Base-by-base conservation (phyloP, 177 flowering plant genomes). In the Vitis hybrid region DNA sequence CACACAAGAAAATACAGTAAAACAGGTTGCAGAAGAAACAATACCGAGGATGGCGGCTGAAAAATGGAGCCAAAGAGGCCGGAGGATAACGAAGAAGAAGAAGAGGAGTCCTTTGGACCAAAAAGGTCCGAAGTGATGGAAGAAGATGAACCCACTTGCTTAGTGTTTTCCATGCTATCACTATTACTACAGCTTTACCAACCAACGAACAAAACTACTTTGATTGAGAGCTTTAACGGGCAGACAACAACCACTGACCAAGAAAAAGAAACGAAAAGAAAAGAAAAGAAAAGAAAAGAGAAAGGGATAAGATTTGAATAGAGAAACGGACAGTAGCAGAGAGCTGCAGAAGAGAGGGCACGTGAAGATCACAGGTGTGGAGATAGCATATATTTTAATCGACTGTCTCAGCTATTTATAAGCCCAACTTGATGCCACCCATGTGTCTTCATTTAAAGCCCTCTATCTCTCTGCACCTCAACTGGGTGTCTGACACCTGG, bases 61-160 rank as follows among this genome's bases (percentile, higher is more conserved):
- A 85, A 85, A 64, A 85, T 79, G 48, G 89, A 76, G 14, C 74
- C 71, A 68, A 86, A 84, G 18, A 71, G 1, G 18, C 76, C 71
- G 31, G 72, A 14, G 2, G 83, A 52, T 10, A 80, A 69, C 0
- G 88, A 73, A 3, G 86, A 74, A 20, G 82, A 31, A 5, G 68
- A 59, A 13, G 80, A 66, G 3, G 81, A 57, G 70, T 75, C 76
- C 59, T 77, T 82, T 20, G 90, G 87, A 68, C 87, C 87, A 71
- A 86, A 86, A 5, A 86, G 80, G 70, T 82, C 86, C 18, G 71
- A 22, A 67, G 75, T 61, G 39, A 69, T 50, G 54, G 83, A 73
- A 9, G 81, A 75, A 51, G 81, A 63, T 68, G 72, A 20, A 55
- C 71, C 73, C 3, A 63, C 74, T 62, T 67, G 69, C 69, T 66